Percentiles rank a stretch among this genome's conserved stretches.
phyloP scores from a whole-genome alignment of 306 rosid species.

The Citrullus amarus region DNA sequence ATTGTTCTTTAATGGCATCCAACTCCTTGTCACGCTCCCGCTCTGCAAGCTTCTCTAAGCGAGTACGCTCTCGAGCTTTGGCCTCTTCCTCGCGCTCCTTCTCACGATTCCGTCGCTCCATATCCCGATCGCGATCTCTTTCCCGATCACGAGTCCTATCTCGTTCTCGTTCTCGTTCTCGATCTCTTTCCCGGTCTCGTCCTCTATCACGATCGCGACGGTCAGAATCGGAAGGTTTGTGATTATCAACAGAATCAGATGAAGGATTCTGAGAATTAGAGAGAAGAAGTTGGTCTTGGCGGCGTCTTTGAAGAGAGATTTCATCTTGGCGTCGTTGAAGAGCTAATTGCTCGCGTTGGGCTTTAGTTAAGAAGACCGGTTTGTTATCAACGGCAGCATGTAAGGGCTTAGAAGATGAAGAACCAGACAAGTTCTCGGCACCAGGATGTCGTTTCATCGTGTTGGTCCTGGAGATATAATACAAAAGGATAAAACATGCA shows the following conservation, averaged over 20 bases:
- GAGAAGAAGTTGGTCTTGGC: constrained; percentile 32
- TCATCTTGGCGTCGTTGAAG: constrained; percentile 66
- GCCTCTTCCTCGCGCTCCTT: constrained; percentile 65
- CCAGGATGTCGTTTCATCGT: not conserved
- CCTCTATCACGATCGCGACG: constrained; percentile 49
- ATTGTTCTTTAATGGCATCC: constrained; percentile 71
- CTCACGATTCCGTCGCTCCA: constrained; percentile 46
- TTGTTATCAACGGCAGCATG: constrained; percentile 7
- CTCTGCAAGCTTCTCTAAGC: constrained; percentile 53
- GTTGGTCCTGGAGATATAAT: not conserved
- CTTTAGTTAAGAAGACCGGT: constrained; percentile 63
- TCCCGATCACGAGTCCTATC: constrained; percentile 27
- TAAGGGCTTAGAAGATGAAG: not conserved
- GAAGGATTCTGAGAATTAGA: constrained; percentile 23
- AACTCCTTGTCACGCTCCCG: constrained; percentile 75
- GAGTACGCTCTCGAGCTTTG: constrained; percentile 47
- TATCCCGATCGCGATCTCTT: constrained; percentile 33
- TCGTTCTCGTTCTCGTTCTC: constrained; percentile 30
- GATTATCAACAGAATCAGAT: constrained; percentile 11
- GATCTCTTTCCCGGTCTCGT: constrained; percentile 17
- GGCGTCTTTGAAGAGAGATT: constrained; percentile 37
- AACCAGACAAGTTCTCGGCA: not conserved
- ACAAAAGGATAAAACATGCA: not conserved
- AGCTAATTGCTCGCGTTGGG: constrained; percentile 65
- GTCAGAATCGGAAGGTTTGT: constrained; percentile 38